These are phyloP conservation scores for Luvunga scandens DNA, from an alignment of 345 rosid genomes.

Conservation along the genomic window DNA sequence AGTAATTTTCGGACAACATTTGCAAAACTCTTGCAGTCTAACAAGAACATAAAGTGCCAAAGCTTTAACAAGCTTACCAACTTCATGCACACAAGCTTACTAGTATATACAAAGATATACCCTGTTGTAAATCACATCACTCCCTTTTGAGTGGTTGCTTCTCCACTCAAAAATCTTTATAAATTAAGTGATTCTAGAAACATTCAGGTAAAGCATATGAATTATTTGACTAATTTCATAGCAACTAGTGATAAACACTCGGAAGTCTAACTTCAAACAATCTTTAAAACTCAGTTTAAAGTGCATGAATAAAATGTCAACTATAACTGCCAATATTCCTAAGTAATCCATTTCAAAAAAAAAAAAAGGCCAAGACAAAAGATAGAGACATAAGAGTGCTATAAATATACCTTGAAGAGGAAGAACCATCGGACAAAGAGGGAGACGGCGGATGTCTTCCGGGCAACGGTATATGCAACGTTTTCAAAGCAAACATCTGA, in stretches of 20 bases:
- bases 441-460: conserved; percentile 66
- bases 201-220: too few species aligned
- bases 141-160: not conserved
- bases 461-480: conserved; percentile 54
- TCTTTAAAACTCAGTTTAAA: not conserved
- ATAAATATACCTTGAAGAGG: conserved; percentile 28
- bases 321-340: not conserved
- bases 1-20: not conserved
- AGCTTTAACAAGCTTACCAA: not conserved
- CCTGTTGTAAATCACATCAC: not conserved
- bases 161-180: not conserved
- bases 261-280: not conserved
- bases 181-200: not conserved
- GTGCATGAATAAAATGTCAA: not conserved
- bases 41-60: not conserved
- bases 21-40: not conserved
- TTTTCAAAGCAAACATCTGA: conserved; percentile 69
- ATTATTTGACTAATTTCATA: not conserved
- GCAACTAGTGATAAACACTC: not conserved
- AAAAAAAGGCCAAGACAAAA: not conserved
- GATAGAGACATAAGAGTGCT: not conserved
- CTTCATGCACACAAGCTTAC: not conserved
- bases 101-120: not conserved
- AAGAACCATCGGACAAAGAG: conserved; percentile 26
- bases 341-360: not conserved